These are phyloP conservation scores for Pterocarpus santalinus DNA, from an alignment of 306 rosid genomes.

Conservation along the genomic window DNA sequence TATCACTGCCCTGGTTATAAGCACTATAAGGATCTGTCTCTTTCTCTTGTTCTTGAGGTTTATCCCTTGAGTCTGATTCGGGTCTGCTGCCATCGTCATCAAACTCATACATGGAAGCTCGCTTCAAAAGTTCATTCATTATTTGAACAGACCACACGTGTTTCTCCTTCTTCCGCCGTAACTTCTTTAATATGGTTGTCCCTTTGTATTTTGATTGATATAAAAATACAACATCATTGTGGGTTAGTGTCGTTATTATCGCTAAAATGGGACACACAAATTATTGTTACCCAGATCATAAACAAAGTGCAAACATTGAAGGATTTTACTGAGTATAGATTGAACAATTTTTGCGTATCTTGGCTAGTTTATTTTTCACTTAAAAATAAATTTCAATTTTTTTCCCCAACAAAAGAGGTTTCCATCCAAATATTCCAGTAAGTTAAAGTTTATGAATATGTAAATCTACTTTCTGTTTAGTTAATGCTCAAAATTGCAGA, in stretches of 20 bases:
- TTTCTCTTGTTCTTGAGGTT: not conserved
- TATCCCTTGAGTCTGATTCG: not conserved
- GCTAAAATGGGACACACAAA: no score
- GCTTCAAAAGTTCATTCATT: constrained; percentile 35
- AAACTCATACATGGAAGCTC: constrained; percentile 38
- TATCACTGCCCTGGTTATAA: not conserved
- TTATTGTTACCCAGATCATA: not conserved
- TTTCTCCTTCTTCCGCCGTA: constrained; percentile 41
- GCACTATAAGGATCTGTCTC: not conserved
- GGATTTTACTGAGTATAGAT: no score
- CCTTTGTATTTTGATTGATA: constrained; percentile 34
- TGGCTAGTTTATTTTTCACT: no score
- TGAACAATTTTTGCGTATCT: no score
- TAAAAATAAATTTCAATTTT: no score
- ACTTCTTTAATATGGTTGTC: not conserved
- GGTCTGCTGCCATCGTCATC: constrained; percentile 26
- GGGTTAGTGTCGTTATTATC: not conserved
- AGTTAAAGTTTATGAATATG: no score
- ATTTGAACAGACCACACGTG: constrained; percentile 47
- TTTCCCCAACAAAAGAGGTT: no score
- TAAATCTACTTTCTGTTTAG: not conserved
- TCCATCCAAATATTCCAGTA: not conserved
- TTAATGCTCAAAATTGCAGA: not conserved
- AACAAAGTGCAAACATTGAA: no score
- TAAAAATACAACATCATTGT: not conserved